Evolutionary conservation across 2,329 filamentous ascomycete species (phyloP).

Genomic region (Ceratocystis harringtonii): DNA sequence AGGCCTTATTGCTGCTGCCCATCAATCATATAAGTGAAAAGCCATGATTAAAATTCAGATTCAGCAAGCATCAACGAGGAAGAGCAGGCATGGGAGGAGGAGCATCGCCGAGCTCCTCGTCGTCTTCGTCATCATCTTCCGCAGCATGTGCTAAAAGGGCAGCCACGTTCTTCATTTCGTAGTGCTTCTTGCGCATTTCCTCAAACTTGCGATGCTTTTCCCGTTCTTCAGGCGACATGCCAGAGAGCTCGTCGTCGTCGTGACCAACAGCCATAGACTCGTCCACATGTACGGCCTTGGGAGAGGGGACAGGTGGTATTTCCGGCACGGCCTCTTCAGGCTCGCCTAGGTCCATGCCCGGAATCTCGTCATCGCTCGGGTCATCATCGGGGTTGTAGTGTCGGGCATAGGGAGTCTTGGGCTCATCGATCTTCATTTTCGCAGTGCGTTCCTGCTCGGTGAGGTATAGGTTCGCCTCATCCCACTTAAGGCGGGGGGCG

Average conservation of each 20-base stretch:
- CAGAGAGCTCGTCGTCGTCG: slow-evolving; percentile 39
- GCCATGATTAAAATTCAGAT: slow-evolving; percentile 3
- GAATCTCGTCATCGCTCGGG: slow-evolving; percentile 81
- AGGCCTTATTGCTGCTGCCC: not conserved
- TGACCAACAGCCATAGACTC: slow-evolving; percentile 39
- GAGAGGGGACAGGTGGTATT: slow-evolving; percentile 24
- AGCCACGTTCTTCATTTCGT: slow-evolving; percentile 96
- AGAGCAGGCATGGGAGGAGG: slow-evolving; percentile 32
- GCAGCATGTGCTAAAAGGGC: slow-evolving; percentile 67
- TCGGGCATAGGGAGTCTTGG: slow-evolving; percentile 90
- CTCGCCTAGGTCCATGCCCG: slow-evolving; percentile 80
- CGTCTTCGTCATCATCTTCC: slow-evolving; percentile 46
- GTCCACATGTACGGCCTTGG: slow-evolving; percentile 65
- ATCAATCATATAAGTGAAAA: not conserved
- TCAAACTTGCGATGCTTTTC: slow-evolving; percentile 92
- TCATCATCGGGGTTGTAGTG: slow-evolving; percentile 86
- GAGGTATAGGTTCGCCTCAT: slow-evolving; percentile 93
- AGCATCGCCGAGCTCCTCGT: slow-evolving; percentile 39
- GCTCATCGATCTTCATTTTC: slow-evolving; percentile 98
- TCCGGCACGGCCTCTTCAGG: slow-evolving; percentile 60
- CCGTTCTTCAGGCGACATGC: slow-evolving; percentile 53
- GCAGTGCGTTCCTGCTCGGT: slow-evolving; percentile 89
- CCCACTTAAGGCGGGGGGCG: slow-evolving; percentile 81
- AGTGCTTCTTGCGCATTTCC: slow-evolving; percentile 84
- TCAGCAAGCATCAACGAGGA: slow-evolving; percentile 21